phyloP scores from a whole-genome alignment of 176 grass and related monocot genomes.

The Triticum timopheevii region DNA sequence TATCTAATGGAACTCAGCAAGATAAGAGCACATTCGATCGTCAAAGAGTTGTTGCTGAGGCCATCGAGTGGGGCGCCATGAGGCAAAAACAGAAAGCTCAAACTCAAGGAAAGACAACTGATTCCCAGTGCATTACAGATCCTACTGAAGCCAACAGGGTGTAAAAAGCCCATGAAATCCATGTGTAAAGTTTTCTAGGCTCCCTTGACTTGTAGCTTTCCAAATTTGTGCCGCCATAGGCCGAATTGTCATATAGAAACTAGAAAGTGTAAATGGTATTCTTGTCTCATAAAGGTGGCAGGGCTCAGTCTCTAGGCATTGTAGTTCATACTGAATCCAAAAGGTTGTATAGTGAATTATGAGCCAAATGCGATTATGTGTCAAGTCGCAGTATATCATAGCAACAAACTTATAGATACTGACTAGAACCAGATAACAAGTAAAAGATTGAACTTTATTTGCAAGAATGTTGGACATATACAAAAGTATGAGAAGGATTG shows the following conservation, averaged over 20 bases:
- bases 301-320: constrained; percentile 23
- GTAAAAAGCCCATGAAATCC: constrained; percentile 4
- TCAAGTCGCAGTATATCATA: background rate
- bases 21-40: constrained; percentile 36
- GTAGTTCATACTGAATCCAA: constrained; percentile 14
- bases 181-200: constrained; percentile 17
- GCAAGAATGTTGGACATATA: constrained; percentile 21
- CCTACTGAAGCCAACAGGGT: constrained; percentile 18
- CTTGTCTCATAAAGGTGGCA: constrained; percentile 20
- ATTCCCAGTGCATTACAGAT: constrained; percentile 17
- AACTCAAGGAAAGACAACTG: constrained; percentile 31
- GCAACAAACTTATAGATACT: background rate
- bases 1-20: constrained; percentile 6
- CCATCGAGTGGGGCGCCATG: constrained; percentile 60
- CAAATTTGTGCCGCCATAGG: constrained; percentile 13
- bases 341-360: constrained; percentile 13
- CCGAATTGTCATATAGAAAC: constrained; percentile 16
- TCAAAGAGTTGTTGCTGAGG: constrained; percentile 47
- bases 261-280: constrained; percentile 32
- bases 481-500: constrained; percentile 22
- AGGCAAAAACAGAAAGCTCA: constrained; percentile 49
- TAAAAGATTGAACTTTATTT: constrained; percentile 34
- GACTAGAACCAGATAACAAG: constrained; percentile 1
- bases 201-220: constrained; percentile 13
- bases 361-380: background rate